Conservation (phyloP, 2,329 filamentous ascomycete genomes). For the Chaetomiaceae sp. region DNA sequence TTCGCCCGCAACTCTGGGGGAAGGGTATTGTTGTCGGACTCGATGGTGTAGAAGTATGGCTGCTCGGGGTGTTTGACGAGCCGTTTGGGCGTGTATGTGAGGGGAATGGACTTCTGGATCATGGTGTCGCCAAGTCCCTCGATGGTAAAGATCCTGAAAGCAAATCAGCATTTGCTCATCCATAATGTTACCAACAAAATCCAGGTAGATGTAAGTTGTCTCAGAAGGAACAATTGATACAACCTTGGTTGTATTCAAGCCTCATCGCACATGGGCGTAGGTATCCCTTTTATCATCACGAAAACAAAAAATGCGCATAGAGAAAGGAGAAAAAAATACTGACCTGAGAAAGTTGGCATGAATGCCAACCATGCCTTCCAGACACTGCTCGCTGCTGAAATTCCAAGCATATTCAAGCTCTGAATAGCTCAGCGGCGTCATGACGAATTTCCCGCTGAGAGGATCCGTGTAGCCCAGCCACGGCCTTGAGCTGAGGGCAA, state of each 20-base stretch:
- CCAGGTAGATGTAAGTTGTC: not conserved
- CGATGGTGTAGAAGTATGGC: conserved; percentile 88
- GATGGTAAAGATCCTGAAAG: conserved; percentile 75
- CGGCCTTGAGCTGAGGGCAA: conserved; percentile 88
- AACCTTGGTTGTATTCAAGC: conserved; percentile 42
- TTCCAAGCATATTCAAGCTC: conserved; percentile 93
- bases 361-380: conserved; percentile 90
- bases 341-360: conserved; percentile 85
- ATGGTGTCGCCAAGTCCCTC: conserved; percentile 82
- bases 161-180: conserved; percentile 30
- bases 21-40: conserved; percentile 88
- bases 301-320: conserved; percentile 28
- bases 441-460: conserved; percentile 80
- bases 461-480: conserved; percentile 94
- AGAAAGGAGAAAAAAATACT: conserved; percentile 33
- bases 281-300: conserved; percentile 64
- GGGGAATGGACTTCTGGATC: conserved; percentile 77
- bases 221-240: conserved; percentile 99
- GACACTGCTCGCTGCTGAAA: conserved; percentile 91
- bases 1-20: conserved; percentile 72
- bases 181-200: not conserved
- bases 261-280: conserved; percentile 55
- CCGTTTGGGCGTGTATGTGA: conserved; percentile 86
- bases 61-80: conserved; percentile 84
- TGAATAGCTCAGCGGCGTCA: conserved; percentile 86